Evolutionary conservation across 441 rosid species (phyloP).

Genomic region (Aquilaria agallochum): DNA sequence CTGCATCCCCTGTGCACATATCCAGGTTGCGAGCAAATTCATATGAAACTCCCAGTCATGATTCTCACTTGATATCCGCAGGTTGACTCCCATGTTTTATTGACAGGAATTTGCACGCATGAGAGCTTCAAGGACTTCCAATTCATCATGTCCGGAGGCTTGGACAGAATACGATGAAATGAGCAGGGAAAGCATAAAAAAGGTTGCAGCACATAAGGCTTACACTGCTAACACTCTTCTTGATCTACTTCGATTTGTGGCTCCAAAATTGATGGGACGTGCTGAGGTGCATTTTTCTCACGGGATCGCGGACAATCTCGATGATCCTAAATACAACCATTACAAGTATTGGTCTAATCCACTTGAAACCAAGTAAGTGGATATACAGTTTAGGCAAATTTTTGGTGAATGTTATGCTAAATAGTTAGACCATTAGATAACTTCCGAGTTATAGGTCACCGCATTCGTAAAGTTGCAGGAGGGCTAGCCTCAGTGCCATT

Average conservation of each 20-base stretch:
- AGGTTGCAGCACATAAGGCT: slow-evolving; percentile 42
- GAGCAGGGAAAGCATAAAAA: slow-evolving; percentile 31
- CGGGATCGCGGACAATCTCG: slow-evolving; percentile 60
- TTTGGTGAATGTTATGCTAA: too few relatives aligned
- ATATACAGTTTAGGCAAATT: too few relatives aligned
- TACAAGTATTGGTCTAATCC: slow-evolving; percentile 78
- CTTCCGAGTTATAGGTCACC: too few relatives aligned
- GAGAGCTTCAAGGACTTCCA: slow-evolving; percentile 10
- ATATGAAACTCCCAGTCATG: neutral
- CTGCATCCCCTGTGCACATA: too few relatives aligned
- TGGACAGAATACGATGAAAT: slow-evolving; percentile 63
- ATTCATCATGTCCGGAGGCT: slow-evolving; percentile 32
- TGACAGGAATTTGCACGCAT: slow-evolving; percentile 30
- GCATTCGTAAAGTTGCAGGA: too few relatives aligned
- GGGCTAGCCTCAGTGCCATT: too few relatives aligned
- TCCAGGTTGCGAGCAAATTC: neutral
- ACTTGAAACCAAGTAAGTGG: slow-evolving; percentile 50
- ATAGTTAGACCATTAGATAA: too few relatives aligned
- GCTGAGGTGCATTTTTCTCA: slow-evolving; percentile 66
- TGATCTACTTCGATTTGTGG: slow-evolving; percentile 49
- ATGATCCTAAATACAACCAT: slow-evolving; percentile 51
- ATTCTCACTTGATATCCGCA: neutral
- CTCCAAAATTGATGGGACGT: slow-evolving; percentile 62
- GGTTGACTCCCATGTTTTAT: neutral
- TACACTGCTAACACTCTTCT: slow-evolving; percentile 42